Evolutionary conservation across 140 eudicot genomes (phyloP).

Genomic region (Oenanthe javanica): DNA sequence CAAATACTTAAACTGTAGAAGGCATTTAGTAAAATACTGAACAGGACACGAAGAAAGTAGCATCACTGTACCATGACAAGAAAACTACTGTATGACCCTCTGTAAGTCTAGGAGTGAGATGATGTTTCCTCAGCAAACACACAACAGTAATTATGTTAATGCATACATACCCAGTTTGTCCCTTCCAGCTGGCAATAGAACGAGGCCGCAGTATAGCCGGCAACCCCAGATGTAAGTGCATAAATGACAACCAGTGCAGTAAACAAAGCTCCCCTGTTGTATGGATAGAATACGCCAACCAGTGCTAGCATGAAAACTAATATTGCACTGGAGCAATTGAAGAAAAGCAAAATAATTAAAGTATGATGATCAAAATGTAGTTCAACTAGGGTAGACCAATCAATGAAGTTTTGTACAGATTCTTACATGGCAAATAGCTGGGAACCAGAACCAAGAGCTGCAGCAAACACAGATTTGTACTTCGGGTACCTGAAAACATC

Average conservation of each 20-base stretch:
- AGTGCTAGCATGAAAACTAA: slow-evolving; percentile 61
- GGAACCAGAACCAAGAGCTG: slow-evolving; percentile 73
- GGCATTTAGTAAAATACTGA: background rate
- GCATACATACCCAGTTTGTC: slow-evolving; percentile 66
- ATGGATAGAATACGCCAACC: slow-evolving; percentile 85
- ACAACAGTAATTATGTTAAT: background rate
- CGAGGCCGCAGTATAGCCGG: slow-evolving; percentile 76
- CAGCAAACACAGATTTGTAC: slow-evolving; percentile 64
- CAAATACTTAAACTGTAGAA: background rate
- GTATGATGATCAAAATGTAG: background rate
- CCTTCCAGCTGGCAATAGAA: slow-evolving; percentile 82
- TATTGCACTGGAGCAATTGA: slow-evolving; percentile 35
- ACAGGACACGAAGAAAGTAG: background rate
- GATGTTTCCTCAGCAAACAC: background rate
- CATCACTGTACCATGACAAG: background rate
- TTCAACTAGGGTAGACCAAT: background rate
- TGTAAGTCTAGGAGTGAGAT: background rate
- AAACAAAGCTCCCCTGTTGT: slow-evolving; percentile 77
- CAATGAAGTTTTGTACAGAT: background rate
- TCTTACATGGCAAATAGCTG: slow-evolving; percentile 75
- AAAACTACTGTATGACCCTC: background rate
- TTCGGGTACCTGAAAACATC: slow-evolving; percentile 76
- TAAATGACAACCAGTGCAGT: slow-evolving; percentile 74
- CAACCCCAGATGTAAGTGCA: slow-evolving; percentile 83
- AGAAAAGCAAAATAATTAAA: background rate